Base-by-base conservation (phyloP, 257 asterid species). In the Solanum virginianum region DNA sequence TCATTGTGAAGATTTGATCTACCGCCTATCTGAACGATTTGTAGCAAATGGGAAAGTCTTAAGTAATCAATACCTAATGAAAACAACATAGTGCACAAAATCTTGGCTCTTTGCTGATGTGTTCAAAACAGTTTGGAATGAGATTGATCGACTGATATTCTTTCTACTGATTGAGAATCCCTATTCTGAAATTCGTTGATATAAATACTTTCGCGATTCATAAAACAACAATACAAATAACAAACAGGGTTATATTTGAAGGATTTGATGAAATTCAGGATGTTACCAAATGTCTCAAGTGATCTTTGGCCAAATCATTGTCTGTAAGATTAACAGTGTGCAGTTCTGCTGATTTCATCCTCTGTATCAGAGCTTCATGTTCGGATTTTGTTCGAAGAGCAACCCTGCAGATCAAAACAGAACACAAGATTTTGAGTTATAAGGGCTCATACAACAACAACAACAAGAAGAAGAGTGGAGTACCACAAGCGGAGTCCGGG, bases 251-350 rank as follows among this genome's bases (percentile, higher is more conserved):
- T 8, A 8, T 10, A 68, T 68, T 32, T 68, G 49, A 32, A 8
- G 47, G 41, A 22, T 47, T 74, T 74, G 70, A 65, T 39, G 75
- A 59, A 81, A 60, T 39, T 60, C 43, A 60, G 74, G 59, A 47
- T 36, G 88, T 84, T 91, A 94, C 98, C 98, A 94, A 85, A 88
- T 94, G 98, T 32, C 96, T 93, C 88, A 93, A 91, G 85, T 95
- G 97, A 91, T 95, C 98, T 89, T 95, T 92, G 91, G 92, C 97
- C 90, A 95, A 87, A 90, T 95, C 97, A 85, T 93, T 93, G 68
- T 92, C 87, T 53, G 97, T 93, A 55, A 93, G 94, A 88, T 95
- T 89, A 56, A 92, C 84, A 85, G 97, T 95, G 53, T 80, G 86
- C 47, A 93, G 92, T 87, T 89, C 86, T 82, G 89, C 88, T 56